Conservation (phyloP, 1,284 basidiomycete species). For the Lentinula novae-zelandiae region DNA sequence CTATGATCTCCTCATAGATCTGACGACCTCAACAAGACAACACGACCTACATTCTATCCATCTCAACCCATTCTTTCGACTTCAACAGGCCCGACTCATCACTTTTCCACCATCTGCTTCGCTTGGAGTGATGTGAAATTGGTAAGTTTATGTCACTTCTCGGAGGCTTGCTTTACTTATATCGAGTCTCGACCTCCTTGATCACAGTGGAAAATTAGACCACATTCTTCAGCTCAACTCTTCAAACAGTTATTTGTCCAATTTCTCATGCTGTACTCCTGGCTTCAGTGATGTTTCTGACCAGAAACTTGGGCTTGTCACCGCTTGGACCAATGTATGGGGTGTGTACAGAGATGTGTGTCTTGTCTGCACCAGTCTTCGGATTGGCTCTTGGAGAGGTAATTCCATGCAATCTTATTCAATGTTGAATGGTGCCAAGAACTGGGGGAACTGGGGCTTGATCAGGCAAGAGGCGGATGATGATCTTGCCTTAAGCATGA, state of each 20-base stretch:
- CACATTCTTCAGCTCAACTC: conserved; percentile 57
- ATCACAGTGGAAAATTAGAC: conserved; percentile 67
- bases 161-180: background rate
- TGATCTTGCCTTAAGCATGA: conserved; percentile 36
- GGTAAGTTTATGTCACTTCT: conserved; percentile 33
- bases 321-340: conserved; percentile 70
- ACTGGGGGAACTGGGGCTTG: conserved; percentile 39
- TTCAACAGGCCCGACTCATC: conserved; percentile 41
- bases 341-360: conserved; percentile 79
- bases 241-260: conserved; percentile 20
- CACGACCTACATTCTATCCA: conserved; percentile 60
- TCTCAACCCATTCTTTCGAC: conserved; percentile 39
- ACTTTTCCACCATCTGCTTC: conserved; percentile 61
- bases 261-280: conserved; percentile 31
- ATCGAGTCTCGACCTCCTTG: background rate
- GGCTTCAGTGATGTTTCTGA: conserved; percentile 20
- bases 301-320: conserved; percentile 34
- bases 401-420: conserved; percentile 44
- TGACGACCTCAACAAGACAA: conserved; percentile 59
- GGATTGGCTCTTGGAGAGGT: conserved; percentile 64
- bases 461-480: conserved; percentile 62
- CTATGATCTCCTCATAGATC: conserved; percentile 75
- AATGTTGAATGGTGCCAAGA: conserved; percentile 35
- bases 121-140: conserved; percentile 78
- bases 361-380: conserved; percentile 70